These are phyloP conservation scores for Eimeria tenella DNA, from an alignment of 169 alveolate genomes.

Conservation along the genomic window DNA sequence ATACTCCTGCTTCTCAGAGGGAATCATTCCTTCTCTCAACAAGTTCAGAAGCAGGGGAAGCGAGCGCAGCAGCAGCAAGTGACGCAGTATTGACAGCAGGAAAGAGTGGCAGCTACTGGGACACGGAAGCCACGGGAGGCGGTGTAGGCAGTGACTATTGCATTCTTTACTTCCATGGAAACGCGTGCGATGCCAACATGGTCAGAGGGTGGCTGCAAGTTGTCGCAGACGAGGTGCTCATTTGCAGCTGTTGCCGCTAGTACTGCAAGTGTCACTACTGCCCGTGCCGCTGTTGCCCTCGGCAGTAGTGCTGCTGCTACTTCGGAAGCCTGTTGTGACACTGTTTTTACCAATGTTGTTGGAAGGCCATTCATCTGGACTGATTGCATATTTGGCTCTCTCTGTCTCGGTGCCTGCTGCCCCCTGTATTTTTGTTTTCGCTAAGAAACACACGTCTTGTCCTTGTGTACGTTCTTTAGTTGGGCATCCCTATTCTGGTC, in stretches of 20 bases:
- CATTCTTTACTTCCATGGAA: conserved; percentile 73
- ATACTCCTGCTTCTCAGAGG: neutral
- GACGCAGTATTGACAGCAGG: conserved; percentile 10
- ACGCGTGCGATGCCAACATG: conserved; percentile 76
- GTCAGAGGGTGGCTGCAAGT: conserved; percentile 72
- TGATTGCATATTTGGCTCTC: neutral
- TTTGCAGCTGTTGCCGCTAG: neutral
- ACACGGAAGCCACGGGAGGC: neutral
- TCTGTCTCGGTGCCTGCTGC: neutral
- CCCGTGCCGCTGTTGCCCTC: neutral
- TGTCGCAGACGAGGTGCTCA: conserved; percentile 63
- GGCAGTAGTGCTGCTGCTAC: neutral
- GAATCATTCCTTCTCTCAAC: neutral
- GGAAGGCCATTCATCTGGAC: neutral
- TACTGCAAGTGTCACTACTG: neutral
- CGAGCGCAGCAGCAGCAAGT: neutral
- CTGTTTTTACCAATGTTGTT: neutral
- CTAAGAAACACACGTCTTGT: neutral
- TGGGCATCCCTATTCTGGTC: conserved; percentile 6
- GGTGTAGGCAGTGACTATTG: conserved; percentile 42
- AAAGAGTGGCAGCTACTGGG: neutral
- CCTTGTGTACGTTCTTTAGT: neutral
- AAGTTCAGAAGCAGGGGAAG: neutral
- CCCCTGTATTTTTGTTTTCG: neutral
- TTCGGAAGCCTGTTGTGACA: neutral